phyloP scores from a whole-genome alignment of 192 early-diverging fungal species.

The Umbelopsis vinacea region DNA sequence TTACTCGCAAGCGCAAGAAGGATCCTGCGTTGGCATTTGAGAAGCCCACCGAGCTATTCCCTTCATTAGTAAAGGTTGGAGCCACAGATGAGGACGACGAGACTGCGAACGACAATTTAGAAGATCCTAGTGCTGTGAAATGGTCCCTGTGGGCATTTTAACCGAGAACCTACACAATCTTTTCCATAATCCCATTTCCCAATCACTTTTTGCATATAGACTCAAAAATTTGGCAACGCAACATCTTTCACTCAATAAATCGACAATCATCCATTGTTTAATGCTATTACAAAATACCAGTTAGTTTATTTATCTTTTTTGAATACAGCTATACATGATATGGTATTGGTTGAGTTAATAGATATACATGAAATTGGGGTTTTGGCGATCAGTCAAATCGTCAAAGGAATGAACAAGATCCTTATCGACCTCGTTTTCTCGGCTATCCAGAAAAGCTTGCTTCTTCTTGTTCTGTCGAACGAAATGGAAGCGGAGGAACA shows the following conservation, averaged over 20 bases:
- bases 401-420: neutral
- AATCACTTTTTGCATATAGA: neutral
- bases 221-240: neutral
- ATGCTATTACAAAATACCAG: too few relatives aligned
- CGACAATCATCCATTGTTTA: neutral
- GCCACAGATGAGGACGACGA: conserved; percentile 8
- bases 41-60: conserved; percentile 54
- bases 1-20: conserved; percentile 57
- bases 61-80: conserved; percentile 6
- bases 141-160: conserved; percentile 18
- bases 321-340: too few relatives aligned
- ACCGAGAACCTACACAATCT: neutral
- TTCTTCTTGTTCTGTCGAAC: conserved; percentile 6
- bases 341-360: neutral
- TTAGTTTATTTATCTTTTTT: too few relatives aligned
- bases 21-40: conserved; percentile 65
- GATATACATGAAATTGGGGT: conserved; percentile 17
- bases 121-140: conserved; percentile 13
- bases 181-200: neutral
- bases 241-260: neutral
- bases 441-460: neutral
- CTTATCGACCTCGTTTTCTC: neutral
- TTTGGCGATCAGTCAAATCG: conserved; percentile 22
- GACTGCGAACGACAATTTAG: neutral
- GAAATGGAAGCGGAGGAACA: conserved; percentile 6